Evolutionary conservation across 129 eudicot genomes (phyloP), one percentile per base, ranked within the genome.

Genomic region (Deinandra increscens): DNA sequence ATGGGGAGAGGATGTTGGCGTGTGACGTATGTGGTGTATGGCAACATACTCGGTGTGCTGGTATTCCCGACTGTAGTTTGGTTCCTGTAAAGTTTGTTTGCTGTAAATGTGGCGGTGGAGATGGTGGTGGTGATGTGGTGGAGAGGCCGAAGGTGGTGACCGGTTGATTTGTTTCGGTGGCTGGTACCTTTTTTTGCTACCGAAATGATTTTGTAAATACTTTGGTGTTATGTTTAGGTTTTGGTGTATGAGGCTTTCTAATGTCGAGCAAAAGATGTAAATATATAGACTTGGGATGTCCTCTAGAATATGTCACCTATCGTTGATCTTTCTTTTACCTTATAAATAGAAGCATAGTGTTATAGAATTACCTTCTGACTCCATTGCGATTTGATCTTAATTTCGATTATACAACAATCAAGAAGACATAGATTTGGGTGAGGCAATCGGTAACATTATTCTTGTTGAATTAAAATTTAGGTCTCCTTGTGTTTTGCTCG

Each of bases 1-100:
- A 92, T 59, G 98, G 98, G 3, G 98, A 92, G 81, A 73, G 98
- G 63, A 92, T 89, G 98, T 17, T 86, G 74, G 98, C 96, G 7
- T 92, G 98, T 78, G 98, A 92, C 75, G 72, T 72, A 1, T 92
- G 98, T 43, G 78, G 95, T 0, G 85, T 85, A 14, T 92, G 98
- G 98, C 89, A 81, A 81, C 98, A 92, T 60, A 92, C 98, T 4
- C 68, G 98, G 31, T 92, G 98, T 76, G 80, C 82, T 0, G 87
- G 88, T 29, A 92, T 92, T 60, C 84, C 72, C 0, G 98, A 92
- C 55, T 67, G 53, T 19, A 75, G 79, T 33, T 74, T 60, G 18
- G 96, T 80, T 36, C 95, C 96, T 5, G 67, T 74, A 29, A 86
- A 78, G 74, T 92, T 82, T 59, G 76, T 82, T 41, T 92, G 98